Evolutionary conservation across 164 flowering plant species (phyloP), one percentile per base, ranked within the genome.

Genomic region (Aristolochia fimbriata): DNA sequence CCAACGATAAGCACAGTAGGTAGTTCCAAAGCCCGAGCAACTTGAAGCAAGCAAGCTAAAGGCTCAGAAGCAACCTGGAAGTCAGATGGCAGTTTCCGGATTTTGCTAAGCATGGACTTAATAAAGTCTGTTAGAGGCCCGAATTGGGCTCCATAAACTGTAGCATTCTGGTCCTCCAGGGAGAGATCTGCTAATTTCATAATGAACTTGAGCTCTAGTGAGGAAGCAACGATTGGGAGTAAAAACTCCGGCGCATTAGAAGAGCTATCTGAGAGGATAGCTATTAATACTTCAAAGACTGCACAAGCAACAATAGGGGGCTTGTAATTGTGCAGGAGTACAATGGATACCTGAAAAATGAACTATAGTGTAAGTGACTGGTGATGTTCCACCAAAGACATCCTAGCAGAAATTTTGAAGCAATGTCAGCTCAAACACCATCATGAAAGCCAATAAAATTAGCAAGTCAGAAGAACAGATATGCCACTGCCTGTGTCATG

Each of bases 281-380:
- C 65, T 59, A 67, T 58, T 59, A 88, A 61, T 41, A 83, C 77
- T 71, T 81, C 86, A 77, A 69, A 74, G 23, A 88, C 31, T 13
- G 84, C 88, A 74, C 87, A 84, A 2, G 74, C 82, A 66, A 81
- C 68, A 65, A 73, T 23, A 48, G 96, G 96, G 16, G 85, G 80
- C 71, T 76, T 81, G 65, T 79, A 80, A 58, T 65, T 64, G 57
- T 81, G 74, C 72, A 86, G 46, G 46, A 82, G 78, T 68, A 88
- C 43, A 20, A 88, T 49, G 16, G 96, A 77, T 33, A 83, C 84
- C 96, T 88, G 74, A 55, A 43, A 64, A 49, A 15, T 49, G 22
- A 13, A 41, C 22, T 30, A 17, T 11, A 31, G 23, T 16, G n/a
- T 31, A 15, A 33, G 22, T 6, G 22, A 49, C 52, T 49, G 22